Conservation (phyloP, 2,329 filamentous ascomycete genomes). For the Biscogniauxia sp. region DNA sequence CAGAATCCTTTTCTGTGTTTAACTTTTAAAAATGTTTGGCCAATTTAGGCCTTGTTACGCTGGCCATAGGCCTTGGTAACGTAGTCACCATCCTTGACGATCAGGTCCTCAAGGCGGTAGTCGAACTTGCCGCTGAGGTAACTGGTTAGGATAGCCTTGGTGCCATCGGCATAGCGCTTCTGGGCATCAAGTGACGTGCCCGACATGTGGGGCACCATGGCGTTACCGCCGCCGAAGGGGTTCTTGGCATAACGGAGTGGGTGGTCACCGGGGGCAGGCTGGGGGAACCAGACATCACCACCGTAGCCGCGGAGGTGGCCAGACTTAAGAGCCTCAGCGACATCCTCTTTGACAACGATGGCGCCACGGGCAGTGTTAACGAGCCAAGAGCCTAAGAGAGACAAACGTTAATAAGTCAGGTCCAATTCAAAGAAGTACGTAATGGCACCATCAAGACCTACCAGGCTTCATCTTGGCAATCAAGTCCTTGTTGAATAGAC, state of each 20-base stretch:
- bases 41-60: constrained; percentile 46
- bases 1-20: background rate
- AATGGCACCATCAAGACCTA: constrained; percentile 41
- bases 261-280: constrained; percentile 93
- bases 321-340: constrained; percentile 85
- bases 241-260: constrained; percentile 88
- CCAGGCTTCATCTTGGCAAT: constrained; percentile 99
- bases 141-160: constrained; percentile 85
- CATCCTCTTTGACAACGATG: constrained; percentile 99
- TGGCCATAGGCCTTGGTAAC: constrained; percentile 92
- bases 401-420: constrained; percentile 1
- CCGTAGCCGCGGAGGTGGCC: constrained; percentile 90
- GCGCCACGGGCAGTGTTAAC: constrained; percentile 98
- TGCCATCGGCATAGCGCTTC: constrained; percentile 83
- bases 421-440: background rate
- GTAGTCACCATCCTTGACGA: constrained; percentile 86
- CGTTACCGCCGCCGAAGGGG: constrained; percentile 95
- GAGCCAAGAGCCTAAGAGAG: constrained; percentile 76
- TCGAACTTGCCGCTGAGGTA: constrained; percentile 87
- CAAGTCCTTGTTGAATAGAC: constrained; percentile 97
- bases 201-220: constrained; percentile 98
- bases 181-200: constrained; percentile 98
- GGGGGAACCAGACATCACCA: constrained; percentile 94
- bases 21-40: constrained; percentile 8
- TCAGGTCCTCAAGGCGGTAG: constrained; percentile 88